Conservation (phyloP, 345 rosid genomes). For the Arabis alpina region DNA sequence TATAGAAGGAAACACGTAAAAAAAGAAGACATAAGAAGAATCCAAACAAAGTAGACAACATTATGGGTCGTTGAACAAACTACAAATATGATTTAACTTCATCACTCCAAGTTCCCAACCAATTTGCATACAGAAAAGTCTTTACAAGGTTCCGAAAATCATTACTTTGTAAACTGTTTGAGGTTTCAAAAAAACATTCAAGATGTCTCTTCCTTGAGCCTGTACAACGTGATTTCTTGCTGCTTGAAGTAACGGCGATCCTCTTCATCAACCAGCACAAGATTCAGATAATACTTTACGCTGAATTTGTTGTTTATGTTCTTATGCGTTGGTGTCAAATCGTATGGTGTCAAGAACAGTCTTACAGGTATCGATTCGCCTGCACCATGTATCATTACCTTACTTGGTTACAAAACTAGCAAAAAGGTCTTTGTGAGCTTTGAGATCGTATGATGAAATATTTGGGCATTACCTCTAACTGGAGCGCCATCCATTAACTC, state of each 20-base stretch:
- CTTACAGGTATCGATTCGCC: conserved; percentile 98
- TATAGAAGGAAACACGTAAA: not conserved
- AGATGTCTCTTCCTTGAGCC: conserved; percentile 67
- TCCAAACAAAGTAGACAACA: conserved; percentile 33
- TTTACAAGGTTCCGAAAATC: conserved; percentile 47
- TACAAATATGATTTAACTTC: conserved; percentile 26
- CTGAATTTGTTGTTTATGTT: conserved; percentile 98
- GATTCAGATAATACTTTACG: conserved; percentile 92
- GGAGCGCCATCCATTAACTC: conserved; percentile 99
- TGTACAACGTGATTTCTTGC: conserved; percentile 82
- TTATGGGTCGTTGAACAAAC: conserved; percentile 28
- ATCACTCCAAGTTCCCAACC: conserved; percentile 29
- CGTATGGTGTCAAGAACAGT: conserved; percentile 91
- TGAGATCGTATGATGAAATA: not conserved
- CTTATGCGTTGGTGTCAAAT: conserved; percentile 89
- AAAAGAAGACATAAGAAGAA: conserved; percentile 18
- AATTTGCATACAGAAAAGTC: conserved; percentile 36
- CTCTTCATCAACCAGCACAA: conserved; percentile 93
- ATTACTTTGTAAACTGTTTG: conserved; percentile 9
- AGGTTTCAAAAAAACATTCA: conserved; percentile 28
- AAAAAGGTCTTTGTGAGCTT: not conserved
- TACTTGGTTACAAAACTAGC: conserved; percentile 12
- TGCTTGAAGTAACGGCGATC: conserved; percentile 93
- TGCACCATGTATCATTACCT: conserved; percentile 39
- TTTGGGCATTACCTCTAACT: conserved; percentile 71